Evolutionary conservation across 331 rosid genomes (phyloP).

Genomic region (Malus hybrid): DNA sequence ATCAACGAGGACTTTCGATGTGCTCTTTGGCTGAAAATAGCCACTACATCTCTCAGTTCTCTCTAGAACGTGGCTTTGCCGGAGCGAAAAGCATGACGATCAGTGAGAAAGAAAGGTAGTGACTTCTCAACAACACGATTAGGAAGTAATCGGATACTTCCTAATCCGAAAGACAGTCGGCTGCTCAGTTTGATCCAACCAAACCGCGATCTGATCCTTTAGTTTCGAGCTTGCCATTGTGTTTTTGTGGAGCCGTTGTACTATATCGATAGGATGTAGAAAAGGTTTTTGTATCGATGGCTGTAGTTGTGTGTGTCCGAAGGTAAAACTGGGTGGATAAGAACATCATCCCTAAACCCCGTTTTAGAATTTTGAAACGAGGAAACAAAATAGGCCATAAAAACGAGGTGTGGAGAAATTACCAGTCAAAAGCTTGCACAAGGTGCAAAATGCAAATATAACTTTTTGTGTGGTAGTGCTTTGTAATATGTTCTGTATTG

Average conservation of each 20-base stretch:
- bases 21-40: neutral
- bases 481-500: too few relatives aligned
- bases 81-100: neutral
- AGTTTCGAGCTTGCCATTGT: conserved; percentile 22
- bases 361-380: conserved; percentile 5
- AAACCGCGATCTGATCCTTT: neutral
- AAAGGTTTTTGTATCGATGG: conserved; percentile 2
- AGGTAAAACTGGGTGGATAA: conserved; percentile 16
- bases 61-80: conserved; percentile 10
- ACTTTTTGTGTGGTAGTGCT: too few relatives aligned
- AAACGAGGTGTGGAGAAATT: too few relatives aligned
- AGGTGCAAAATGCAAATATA: too few relatives aligned
- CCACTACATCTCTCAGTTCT: neutral
- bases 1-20: neutral
- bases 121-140: neutral
- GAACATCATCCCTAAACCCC: conserved; percentile 9
- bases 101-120: neutral
- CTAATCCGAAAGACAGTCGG: neutral
- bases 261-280: conserved; percentile 16
- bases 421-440: too few relatives aligned
- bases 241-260: conserved; percentile 27
- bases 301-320: neutral
- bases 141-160: neutral
- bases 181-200: neutral
- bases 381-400: neutral